Conservation (phyloP, 352 stramenopile genomes). For the Hyaloperonospora arabidopsidis region DNA sequence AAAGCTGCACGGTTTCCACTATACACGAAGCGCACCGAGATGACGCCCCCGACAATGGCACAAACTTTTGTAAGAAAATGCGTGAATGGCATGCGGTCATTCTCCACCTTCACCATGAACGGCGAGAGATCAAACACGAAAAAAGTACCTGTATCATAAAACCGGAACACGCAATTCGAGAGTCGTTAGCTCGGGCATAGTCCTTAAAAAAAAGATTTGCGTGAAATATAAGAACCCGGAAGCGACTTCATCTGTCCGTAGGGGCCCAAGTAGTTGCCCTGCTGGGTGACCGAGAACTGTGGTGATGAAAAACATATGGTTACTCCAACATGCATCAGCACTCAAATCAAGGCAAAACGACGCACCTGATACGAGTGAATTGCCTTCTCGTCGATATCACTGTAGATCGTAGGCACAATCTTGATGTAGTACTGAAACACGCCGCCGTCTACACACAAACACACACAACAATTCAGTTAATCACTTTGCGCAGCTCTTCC, state of each 20-base stretch:
- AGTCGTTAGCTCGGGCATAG: too few relatives aligned
- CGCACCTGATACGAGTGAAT: slow-evolving; percentile 66
- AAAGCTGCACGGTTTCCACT: not conserved
- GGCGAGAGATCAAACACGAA: slow-evolving; percentile 83
- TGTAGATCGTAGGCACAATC: slow-evolving; percentile 82
- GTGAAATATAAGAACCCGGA: slow-evolving; percentile 26
- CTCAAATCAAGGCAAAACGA: not conserved
- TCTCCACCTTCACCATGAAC: slow-evolving; percentile 84
- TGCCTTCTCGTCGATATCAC: slow-evolving; percentile 48
- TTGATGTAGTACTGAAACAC: slow-evolving; percentile 88
- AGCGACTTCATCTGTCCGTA: slow-evolving; percentile 61
- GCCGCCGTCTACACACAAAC: slow-evolving; percentile 38
- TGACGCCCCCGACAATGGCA: slow-evolving; percentile 72
- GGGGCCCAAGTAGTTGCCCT: slow-evolving; percentile 64
- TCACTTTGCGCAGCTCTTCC: not conserved
- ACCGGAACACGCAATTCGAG: too few relatives aligned
- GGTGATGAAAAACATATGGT: slow-evolving; percentile 3
- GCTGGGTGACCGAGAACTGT: slow-evolving; percentile 80
- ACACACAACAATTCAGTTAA: slow-evolving; percentile 5
- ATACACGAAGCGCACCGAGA: slow-evolving; percentile 49
- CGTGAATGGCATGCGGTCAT: slow-evolving; percentile 68
- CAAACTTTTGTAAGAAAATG: slow-evolving; percentile 84
- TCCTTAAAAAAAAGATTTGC: not conserved
- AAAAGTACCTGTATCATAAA: slow-evolving; percentile 44
- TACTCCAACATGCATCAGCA: slow-evolving; percentile 2